Percentiles rank a stretch among this genome's conserved stretches.
Evolutionary conservation across 129 eudicot species (phyloP).

Genomic region (Solidago caesia): DNA sequence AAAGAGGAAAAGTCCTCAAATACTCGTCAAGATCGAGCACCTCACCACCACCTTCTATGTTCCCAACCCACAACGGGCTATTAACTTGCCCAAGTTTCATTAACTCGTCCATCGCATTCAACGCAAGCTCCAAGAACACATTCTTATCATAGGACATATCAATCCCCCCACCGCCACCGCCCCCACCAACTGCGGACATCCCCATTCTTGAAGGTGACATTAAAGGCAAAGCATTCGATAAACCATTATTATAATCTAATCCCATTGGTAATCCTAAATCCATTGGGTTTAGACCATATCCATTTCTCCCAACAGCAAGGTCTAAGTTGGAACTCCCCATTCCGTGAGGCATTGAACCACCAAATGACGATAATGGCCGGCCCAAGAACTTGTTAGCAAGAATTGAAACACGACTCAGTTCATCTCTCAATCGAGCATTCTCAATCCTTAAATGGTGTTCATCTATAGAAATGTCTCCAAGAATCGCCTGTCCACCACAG

Average conservation of each 20-base stretch:
- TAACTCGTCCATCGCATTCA: conserved; percentile 76
- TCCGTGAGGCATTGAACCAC: conserved; percentile 31
- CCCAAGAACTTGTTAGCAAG: conserved; percentile 64
- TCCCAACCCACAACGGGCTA: conserved; percentile 63
- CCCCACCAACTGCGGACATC: conserved; percentile 24
- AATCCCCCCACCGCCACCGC: conserved; percentile 21
- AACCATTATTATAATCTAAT: conserved; percentile 51
- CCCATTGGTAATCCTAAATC: conserved; percentile 63
- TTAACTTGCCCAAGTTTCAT: conserved; percentile 64
- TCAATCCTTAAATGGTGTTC: conserved; percentile 63
- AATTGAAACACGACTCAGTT: conserved; percentile 55
- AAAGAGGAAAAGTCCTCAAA: conserved; percentile 43
- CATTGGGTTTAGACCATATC: conserved; percentile 46
- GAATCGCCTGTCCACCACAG: conserved; percentile 75
- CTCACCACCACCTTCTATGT: conserved; percentile 55
- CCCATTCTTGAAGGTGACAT: conserved; percentile 42
- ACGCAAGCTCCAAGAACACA: conserved; percentile 54
- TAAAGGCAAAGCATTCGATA: conserved; percentile 38
- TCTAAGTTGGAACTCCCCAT: conserved; percentile 52
- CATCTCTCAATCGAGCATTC: conserved; percentile 72
- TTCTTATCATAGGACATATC: conserved; percentile 56
- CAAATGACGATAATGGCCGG: conserved; percentile 43
- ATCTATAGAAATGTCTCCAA: conserved; percentile 61
- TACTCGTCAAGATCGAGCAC: conserved; percentile 64
- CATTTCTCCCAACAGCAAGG: conserved; percentile 63